Conservation (phyloP, 805 yeast genomes). For the Yarrowia sp. region DNA sequence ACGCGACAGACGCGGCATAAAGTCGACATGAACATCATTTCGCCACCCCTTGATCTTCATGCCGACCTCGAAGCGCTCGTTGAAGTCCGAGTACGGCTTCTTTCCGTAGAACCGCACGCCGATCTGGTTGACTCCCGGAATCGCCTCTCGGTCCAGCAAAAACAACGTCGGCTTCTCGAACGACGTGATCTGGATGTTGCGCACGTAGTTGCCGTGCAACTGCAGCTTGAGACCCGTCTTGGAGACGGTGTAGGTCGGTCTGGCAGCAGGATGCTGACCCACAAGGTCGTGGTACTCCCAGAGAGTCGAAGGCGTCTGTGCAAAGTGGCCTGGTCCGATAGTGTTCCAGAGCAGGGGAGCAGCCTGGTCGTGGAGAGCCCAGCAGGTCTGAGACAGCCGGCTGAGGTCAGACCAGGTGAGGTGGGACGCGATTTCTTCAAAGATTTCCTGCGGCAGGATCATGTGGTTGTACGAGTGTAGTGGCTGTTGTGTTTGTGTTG, state of each 20-base stretch:
- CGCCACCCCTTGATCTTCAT: slow-evolving; percentile 20
- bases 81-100: slow-evolving; percentile 21
- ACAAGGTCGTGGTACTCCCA: slow-evolving; percentile 19
- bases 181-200: slow-evolving; percentile 17
- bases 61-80: slow-evolving; percentile 21
- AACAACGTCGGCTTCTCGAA: not conserved
- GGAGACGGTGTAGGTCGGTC: slow-evolving; percentile 13
- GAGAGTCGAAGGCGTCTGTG: not conserved
- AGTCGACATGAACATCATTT: slow-evolving; percentile 21
- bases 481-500: not conserved
- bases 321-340: slow-evolving; percentile 13
- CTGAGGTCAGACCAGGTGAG: slow-evolving; percentile 20
- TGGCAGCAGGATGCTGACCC: not conserved
- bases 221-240: slow-evolving; percentile 12
- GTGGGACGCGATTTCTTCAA: slow-evolving; percentile 11
- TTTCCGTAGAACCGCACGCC: slow-evolving; percentile 19
- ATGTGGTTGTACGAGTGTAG: not conserved
- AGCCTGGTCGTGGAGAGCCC: slow-evolving; percentile 7
- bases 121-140: slow-evolving; percentile 6
- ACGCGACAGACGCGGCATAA: slow-evolving; percentile 9
- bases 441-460: slow-evolving; percentile 18
- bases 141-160: not conserved
- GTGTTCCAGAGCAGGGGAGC: slow-evolving; percentile 15
- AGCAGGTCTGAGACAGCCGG: slow-evolving; percentile 17
- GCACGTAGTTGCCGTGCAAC: not conserved